Evolutionary conservation across 768 basidiomycete species (phyloP).

Genomic region (Piloderma croceum): DNA sequence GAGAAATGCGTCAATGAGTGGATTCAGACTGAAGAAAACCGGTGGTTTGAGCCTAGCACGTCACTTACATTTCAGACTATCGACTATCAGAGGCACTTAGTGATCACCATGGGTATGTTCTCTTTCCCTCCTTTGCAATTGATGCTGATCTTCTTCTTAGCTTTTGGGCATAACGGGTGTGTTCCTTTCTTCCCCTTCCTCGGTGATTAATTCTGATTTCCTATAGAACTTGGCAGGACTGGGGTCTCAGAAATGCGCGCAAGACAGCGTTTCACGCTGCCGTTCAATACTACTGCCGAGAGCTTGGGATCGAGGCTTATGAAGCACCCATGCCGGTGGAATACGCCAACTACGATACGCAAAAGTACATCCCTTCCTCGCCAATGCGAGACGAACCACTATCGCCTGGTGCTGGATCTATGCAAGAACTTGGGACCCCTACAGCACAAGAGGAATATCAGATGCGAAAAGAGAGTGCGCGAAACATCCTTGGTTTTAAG

Average conservation of each 20-base stretch:
- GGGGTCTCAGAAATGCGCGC: slow-evolving; percentile 55
- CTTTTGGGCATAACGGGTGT: slow-evolving; percentile 46
- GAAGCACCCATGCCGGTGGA: slow-evolving; percentile 59
- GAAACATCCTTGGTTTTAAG: too few relatives aligned
- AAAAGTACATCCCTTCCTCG: slow-evolving; percentile 6
- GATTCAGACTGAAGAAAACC: slow-evolving; percentile 73
- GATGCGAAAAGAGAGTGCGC: too few relatives aligned
- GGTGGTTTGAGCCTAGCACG: slow-evolving; percentile 72
- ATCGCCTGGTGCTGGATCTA: slow-evolving; percentile 1
- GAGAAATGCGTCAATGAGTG: slow-evolving; percentile 66
- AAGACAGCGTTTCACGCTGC: slow-evolving; percentile 80
- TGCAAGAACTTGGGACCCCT: not conserved
- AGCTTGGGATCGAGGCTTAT: slow-evolving; percentile 60
- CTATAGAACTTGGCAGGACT: slow-evolving; percentile 50
- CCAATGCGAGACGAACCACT: too few relatives aligned
- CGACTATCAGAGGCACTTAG: slow-evolving; percentile 58
- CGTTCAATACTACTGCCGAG: slow-evolving; percentile 63
- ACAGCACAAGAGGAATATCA: too few relatives aligned
- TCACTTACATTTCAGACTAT: slow-evolving; percentile 59
- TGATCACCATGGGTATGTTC: slow-evolving; percentile 68
- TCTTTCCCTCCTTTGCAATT: too few relatives aligned
- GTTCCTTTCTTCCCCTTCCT: slow-evolving; percentile 1
- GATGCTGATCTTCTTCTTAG: too few relatives aligned
- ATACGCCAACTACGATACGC: slow-evolving; percentile 28
- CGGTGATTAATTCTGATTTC: not conserved